Percentiles rank a stretch among this genome's conserved stretches.
These are phyloP conservation scores for Macrocystidia cucumis DNA, from an alignment of 1,284 basidiomycete genomes.

Conservation along the genomic window DNA sequence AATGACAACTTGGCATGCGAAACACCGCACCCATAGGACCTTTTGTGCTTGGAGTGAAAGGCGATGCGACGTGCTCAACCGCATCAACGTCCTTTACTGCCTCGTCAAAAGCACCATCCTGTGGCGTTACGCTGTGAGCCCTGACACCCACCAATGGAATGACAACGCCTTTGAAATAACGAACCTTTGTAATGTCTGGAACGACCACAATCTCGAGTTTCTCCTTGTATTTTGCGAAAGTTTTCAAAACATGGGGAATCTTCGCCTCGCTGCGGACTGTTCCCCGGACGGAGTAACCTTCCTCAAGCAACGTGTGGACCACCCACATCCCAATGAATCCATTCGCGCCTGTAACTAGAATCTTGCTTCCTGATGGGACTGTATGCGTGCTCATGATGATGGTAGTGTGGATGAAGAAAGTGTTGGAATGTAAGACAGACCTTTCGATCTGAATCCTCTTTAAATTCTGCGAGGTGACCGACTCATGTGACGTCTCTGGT, in stretches of 20 bases:
- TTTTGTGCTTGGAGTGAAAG: conserved; percentile 26
- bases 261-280: conserved; percentile 33
- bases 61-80: conserved; percentile 52
- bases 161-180: conserved; percentile 2
- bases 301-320: conserved; percentile 29
- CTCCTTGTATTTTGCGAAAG: conserved; percentile 30
- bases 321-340: conserved; percentile 31
- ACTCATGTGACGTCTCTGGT: too few species aligned
- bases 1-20: background rate
- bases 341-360: conserved; percentile 32
- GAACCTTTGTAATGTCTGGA: conserved; percentile 36
- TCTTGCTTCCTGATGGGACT: conserved; percentile 18
- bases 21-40: conserved; percentile 18
- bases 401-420: too few species aligned
- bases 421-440: too few species aligned
- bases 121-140: conserved; percentile 1
- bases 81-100: conserved; percentile 61
- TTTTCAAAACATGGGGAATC: conserved; percentile 26
- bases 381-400: too few species aligned
- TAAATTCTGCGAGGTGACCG: too few species aligned
- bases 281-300: conserved; percentile 29
- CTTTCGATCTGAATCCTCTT: too few species aligned
- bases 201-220: conserved; percentile 38
- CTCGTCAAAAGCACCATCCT: conserved; percentile 63
- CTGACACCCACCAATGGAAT: background rate